phyloP scores from a whole-genome alignment of 2,329 filamentous ascomycete species.

The Hypoxylon sp. region DNA sequence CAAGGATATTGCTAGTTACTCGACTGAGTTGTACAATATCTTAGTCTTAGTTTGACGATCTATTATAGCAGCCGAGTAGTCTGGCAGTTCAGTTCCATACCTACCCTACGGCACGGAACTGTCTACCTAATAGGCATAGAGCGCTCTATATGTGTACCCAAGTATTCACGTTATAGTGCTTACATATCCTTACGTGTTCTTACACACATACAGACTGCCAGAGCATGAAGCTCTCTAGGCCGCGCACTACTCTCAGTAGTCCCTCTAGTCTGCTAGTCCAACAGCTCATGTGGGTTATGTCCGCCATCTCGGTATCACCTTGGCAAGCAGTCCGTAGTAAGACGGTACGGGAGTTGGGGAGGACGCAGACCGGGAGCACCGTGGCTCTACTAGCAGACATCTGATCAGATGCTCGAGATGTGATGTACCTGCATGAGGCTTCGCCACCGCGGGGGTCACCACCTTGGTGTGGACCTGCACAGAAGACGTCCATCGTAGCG shows the following conservation, averaged over 20 bases:
- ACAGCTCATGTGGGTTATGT: slow-evolving; percentile 19
- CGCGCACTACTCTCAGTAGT: slow-evolving; percentile 10
- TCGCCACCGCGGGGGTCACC: neutral
- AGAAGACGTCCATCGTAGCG: slow-evolving; percentile 11
- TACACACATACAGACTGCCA: too few relatives aligned
- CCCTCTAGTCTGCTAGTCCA: slow-evolving; percentile 10
- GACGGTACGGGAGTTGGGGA: neutral
- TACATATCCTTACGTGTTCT: too few relatives aligned
- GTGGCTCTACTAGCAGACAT: too few relatives aligned
- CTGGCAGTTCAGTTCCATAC: too few relatives aligned
- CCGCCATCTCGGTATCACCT: slow-evolving; percentile 11
- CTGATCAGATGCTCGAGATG: neutral
- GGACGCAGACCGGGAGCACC: neutral
- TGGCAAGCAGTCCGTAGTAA: neutral
- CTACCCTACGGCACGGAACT: too few relatives aligned
- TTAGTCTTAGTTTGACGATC: too few relatives aligned
- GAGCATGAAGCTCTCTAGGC: slow-evolving; percentile 23
- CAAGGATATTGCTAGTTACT: neutral
- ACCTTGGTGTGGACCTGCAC: slow-evolving; percentile 34
- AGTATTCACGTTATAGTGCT: slow-evolving; percentile 28
- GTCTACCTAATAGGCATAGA: slow-evolving; percentile 1
- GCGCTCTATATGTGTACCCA: slow-evolving; percentile 5
- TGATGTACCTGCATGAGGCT: slow-evolving; percentile 32
- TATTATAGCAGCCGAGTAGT: too few relatives aligned
- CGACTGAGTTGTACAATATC: too few relatives aligned